Evolutionary conservation across 371 early-diverging fungal genomes (phyloP).

Genomic region (Neoconidiobolus thromboides): DNA sequence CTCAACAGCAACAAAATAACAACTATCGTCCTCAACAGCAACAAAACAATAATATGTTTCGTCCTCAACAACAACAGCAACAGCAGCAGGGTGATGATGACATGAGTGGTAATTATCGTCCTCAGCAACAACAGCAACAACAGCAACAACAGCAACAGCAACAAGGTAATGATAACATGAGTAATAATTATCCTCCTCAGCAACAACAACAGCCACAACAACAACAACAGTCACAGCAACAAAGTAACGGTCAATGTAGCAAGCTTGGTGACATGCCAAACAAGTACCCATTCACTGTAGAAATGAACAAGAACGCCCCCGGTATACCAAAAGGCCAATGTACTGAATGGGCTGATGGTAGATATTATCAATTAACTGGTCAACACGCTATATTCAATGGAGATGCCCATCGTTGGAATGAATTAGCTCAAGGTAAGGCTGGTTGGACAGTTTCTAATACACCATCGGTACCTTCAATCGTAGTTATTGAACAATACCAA

Average conservation of each 20-base stretch:
- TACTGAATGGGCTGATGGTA: constrained; percentile 8
- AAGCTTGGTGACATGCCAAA: not conserved
- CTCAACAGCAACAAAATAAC: not conserved
- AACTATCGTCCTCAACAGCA: too few species aligned
- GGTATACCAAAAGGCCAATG: constrained; percentile 6
- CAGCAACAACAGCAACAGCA: not conserved
- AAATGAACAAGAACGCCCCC: not conserved
- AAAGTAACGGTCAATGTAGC: not conserved
- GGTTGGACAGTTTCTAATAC: constrained; percentile 4
- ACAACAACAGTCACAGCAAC: not conserved
- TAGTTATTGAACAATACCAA: constrained; percentile 2
- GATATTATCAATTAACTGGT: constrained; percentile 4
- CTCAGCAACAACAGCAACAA: not conserved
- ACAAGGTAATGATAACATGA: not conserved
- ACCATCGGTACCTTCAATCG: constrained; percentile 1
- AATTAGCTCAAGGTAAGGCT: not conserved
- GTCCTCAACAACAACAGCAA: too few species aligned
- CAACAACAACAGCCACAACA: not conserved
- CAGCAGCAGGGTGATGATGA: not conserved
- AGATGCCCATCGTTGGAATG: not conserved
- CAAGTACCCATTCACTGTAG: not conserved
- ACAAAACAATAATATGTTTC: not conserved
- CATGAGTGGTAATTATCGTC: not conserved
- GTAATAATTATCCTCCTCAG: not conserved
- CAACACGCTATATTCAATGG: constrained; percentile 1